Evolutionary conservation across 805 yeast genomes (phyloP).

Genomic region (Candida nitratophila): DNA sequence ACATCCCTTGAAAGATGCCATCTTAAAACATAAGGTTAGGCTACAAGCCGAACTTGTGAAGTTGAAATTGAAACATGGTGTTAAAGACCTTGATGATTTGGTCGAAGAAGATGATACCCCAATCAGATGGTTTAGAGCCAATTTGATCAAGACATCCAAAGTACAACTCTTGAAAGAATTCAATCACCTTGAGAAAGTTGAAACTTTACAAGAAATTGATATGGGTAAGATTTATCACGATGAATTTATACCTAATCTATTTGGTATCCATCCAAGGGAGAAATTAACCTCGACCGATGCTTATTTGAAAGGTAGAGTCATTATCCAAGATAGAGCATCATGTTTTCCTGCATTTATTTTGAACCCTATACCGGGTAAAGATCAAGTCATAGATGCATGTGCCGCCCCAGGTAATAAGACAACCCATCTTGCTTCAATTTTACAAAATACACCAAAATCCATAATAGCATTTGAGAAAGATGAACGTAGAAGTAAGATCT

Average conservation of each 20-base stretch:
- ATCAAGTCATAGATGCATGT: constrained; percentile 79
- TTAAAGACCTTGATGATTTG: constrained; percentile 45
- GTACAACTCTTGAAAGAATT: constrained; percentile 35
- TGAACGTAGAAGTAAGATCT: constrained; percentile 55
- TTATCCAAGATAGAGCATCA: constrained; percentile 94
- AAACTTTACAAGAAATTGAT: constrained; percentile 32
- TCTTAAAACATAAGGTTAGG: constrained; percentile 73
- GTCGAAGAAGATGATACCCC: constrained; percentile 61
- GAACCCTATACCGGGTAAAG: constrained; percentile 47
- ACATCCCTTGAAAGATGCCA: constrained; percentile 75
- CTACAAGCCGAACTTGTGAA: constrained; percentile 76
- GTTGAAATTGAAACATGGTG: constrained; percentile 66
- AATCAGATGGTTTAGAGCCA: constrained; percentile 73
- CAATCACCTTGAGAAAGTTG: constrained; percentile 38
- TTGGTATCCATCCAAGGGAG: constrained; percentile 76
- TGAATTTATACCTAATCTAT: constrained; percentile 63
- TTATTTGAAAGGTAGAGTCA: constrained; percentile 69
- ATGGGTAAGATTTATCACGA: constrained; percentile 68
- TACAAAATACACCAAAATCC: constrained; percentile 33
- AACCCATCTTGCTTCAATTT: constrained; percentile 74
- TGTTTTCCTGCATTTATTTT: constrained; percentile 92
- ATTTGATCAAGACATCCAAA: constrained; percentile 46
- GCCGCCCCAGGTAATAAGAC: constrained; percentile 99
- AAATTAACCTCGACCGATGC: constrained; percentile 59
- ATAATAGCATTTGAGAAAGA: constrained; percentile 89